Conservation (phyloP, 2,329 filamentous ascomycete species). For the Lasiodiplodia hormozganensis region DNA sequence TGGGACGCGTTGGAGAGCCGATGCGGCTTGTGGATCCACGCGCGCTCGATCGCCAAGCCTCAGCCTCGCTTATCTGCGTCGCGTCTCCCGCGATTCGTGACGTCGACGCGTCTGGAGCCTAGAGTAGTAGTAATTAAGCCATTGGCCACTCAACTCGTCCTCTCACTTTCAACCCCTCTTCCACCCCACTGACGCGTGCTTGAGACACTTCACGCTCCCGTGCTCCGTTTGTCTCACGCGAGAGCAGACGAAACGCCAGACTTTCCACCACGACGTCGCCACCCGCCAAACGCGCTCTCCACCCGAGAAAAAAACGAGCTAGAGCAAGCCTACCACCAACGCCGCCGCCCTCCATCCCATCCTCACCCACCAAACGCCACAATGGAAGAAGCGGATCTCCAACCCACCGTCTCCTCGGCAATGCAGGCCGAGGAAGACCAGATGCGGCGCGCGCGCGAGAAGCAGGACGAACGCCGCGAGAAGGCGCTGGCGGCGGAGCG, state of each 20-base stretch:
- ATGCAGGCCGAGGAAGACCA: conserved; percentile 52
- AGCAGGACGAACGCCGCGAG: conserved; percentile 54
- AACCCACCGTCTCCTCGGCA: conserved; percentile 40
- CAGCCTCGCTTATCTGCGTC: conserved; percentile 27
- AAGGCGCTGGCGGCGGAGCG: conserved; percentile 53
- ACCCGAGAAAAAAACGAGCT: neutral
- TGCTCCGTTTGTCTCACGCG: neutral
- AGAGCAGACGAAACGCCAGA: neutral
- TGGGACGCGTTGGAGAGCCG: conserved; percentile 8
- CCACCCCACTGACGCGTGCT: neutral
- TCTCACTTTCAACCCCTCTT: neutral
- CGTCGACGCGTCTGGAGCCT: conserved; percentile 28
- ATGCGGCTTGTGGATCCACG: conserved; percentile 10
- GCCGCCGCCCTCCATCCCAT: neutral
- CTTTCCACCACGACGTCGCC: conserved; percentile 10
- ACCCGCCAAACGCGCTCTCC: conserved; percentile 12
- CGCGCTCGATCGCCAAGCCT: conserved; percentile 19
- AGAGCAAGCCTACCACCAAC: neutral
- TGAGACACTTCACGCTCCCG: neutral
- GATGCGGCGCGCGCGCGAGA: conserved; percentile 51
- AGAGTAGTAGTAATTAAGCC: conserved; percentile 22
- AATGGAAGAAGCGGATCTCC: neutral
- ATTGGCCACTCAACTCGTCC: conserved; percentile 21
- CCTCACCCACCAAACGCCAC: conserved; percentile 20
- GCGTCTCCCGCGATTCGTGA: conserved; percentile 29